Evolutionary conservation across 2,329 filamentous ascomycete species (phyloP), one percentile per base, ranked within the genome.

Genomic region (Pyrenophora tritici-repentis): DNA sequence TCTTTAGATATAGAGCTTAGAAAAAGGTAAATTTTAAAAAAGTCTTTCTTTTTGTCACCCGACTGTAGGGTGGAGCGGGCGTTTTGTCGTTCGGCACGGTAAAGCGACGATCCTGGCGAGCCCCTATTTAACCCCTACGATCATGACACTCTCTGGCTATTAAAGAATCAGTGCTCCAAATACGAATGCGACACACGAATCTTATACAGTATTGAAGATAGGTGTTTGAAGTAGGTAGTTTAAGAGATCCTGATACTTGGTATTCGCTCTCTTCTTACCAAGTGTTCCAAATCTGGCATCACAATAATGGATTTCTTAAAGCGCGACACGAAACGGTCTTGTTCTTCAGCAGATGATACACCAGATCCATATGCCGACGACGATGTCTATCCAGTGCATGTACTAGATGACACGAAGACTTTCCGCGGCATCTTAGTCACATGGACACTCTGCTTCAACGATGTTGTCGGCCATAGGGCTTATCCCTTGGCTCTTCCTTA

Each of bases 381-480:
- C 38, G 43, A 58, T 22, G 41, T 64, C 12, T 56, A 56, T 34
- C 61, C 61, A n/a, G 44, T 66, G 7, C 54, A 63, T 33, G 34
- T 42, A 17, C 43, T 61, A 3, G 62, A 66, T 29, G 59, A 63
- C 36, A 61, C 55, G 10, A 61, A 55, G 37, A 55, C 45, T 1
- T 34, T 57, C 6, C 55, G 56, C 4, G 41, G 34, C 24, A 58
- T 66, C 2, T 20, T 61, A 18, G 36, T 66, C 5, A 38, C 52
- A 12, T 61, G 55, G 52, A 74, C 73, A 0, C 60, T 80, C 3
- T 65, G 70, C 3, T 81, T 81, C 59, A 74, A 81, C 55, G 18
- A 20, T 20, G n/a, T n/a, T n/a, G n/a, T n/a, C n/a, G n/a, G n/a
- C n/a, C n/a, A n/a, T n/a, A n/a, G n/a, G n/a, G n/a, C n/a, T n/a